These are phyloP conservation scores for Trichoderma sp. DNA, from an alignment of 2,329 filamentous ascomycete species.

Conservation along the genomic window DNA sequence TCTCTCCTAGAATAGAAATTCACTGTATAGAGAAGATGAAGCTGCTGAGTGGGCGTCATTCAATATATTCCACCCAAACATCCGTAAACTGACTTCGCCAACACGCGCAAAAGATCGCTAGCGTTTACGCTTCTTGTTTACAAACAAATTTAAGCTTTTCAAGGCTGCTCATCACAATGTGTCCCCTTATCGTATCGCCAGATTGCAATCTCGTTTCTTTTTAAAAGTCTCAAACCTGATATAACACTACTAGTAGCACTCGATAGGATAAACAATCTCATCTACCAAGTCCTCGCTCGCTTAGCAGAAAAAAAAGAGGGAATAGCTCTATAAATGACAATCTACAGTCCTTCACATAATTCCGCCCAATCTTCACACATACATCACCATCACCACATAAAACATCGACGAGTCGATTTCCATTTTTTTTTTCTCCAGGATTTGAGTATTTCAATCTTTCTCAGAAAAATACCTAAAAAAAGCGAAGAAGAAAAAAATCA, in stretches of 20 bases:
- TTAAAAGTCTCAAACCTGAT: conserved; percentile 3
- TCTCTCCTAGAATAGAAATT: background rate
- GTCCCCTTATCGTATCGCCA: background rate
- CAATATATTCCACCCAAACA: too few relatives aligned
- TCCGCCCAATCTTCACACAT: background rate
- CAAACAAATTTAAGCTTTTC: background rate
- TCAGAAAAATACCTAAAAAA: conserved; percentile 13
- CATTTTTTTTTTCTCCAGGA: background rate
- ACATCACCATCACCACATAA: conserved; percentile 18
- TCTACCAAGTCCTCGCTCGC: background rate
- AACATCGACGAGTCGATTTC: background rate
- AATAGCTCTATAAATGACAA: background rate
- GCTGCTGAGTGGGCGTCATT: background rate
- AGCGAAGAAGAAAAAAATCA: background rate
- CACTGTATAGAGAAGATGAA: background rate
- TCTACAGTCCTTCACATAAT: background rate
- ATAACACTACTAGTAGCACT: background rate
- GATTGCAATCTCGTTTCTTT: background rate
- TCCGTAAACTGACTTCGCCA: background rate
- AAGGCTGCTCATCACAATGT: background rate
- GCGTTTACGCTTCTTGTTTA: background rate
- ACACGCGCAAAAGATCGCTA: background rate
- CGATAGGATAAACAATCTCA: background rate
- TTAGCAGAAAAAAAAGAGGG: background rate
- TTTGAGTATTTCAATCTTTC: conserved; percentile 11